These are phyloP conservation scores for Rhodotorula taiwanensis DNA, from an alignment of 768 basidiomycete species.

Conservation along the genomic window DNA sequence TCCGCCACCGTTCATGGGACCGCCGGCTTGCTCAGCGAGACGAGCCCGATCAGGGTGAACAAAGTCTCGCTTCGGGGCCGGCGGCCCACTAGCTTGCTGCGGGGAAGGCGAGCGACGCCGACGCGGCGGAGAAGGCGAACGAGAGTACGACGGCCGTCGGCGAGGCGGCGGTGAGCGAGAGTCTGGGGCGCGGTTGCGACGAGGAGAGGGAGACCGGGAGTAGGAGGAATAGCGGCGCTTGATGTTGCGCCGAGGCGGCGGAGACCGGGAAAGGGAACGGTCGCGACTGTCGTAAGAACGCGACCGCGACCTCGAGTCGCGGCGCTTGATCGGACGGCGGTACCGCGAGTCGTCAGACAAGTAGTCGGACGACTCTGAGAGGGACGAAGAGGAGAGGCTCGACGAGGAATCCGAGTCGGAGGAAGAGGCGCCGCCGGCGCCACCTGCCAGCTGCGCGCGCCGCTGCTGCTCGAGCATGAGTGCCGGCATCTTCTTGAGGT, in stretches of 20 bases:
- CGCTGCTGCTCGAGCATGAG: constrained; percentile 57
- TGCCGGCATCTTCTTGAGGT: constrained; percentile 88
- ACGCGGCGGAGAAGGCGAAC: neutral
- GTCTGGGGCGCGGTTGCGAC: neutral
- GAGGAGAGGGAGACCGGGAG: constrained; percentile 11
- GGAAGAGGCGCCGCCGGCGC: constrained; percentile 12
- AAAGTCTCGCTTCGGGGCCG: neutral
- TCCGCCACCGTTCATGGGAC: neutral
- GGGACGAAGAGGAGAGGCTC: constrained; percentile 35
- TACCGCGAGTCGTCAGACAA: constrained; percentile 21
- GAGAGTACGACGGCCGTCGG: too few relatives aligned
- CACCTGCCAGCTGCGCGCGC: constrained; percentile 29
- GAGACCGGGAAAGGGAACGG: constrained; percentile 23
- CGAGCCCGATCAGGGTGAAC: constrained; percentile 11
- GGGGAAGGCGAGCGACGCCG: constrained; percentile 4
- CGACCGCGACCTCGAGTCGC: constrained; percentile 16
- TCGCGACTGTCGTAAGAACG: constrained; percentile 1
- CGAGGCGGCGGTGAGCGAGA: constrained; percentile 6
- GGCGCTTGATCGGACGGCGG: constrained; percentile 14
- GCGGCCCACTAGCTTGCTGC: too few relatives aligned
- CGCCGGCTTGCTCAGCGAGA: neutral
- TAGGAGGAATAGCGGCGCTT: constrained; percentile 19
- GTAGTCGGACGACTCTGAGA: constrained; percentile 38
- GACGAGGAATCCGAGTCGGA: constrained; percentile 40
- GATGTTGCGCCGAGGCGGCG: neutral